These are phyloP conservation scores for Helichrysum umbraculigerum DNA, from an alignment of 129 eudicot genomes.

Conservation along the genomic window DNA sequence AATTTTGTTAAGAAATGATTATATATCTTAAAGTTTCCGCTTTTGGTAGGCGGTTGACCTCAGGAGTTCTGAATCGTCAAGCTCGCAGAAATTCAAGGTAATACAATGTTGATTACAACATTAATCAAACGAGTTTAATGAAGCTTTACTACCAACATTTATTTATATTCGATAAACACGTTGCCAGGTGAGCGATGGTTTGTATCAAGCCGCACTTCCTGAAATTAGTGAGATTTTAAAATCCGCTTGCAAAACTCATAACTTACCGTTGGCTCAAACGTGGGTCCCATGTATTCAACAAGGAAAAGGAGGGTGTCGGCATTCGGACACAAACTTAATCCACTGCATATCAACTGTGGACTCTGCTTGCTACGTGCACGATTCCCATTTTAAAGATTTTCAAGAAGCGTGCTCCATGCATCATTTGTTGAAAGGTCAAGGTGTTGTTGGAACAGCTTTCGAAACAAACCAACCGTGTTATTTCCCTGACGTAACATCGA, in stretches of 20 bases:
- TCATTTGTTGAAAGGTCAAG: conserved; percentile 86
- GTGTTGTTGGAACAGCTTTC: conserved; percentile 77
- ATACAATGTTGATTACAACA: background rate
- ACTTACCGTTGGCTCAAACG: conserved; percentile 86
- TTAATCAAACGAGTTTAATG: background rate
- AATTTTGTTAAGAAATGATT: conserved; percentile 2
- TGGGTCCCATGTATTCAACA: conserved; percentile 88
- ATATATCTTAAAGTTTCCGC: conserved; percentile 15
- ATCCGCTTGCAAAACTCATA: conserved; percentile 64
- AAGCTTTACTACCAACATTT: background rate
- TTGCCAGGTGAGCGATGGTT: conserved; percentile 43
- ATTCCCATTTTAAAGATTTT: conserved; percentile 49
- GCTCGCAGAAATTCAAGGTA: conserved; percentile 51
- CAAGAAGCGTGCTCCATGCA: conserved; percentile 89
- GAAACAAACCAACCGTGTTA: conserved; percentile 76
- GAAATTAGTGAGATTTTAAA: conserved; percentile 70
- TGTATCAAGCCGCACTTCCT: conserved; percentile 68
- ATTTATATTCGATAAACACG: background rate
- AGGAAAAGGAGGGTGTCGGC: conserved; percentile 76
- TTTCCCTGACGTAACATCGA: conserved; percentile 50
- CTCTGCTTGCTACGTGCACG: conserved; percentile 65
- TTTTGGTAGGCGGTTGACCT: conserved; percentile 75
- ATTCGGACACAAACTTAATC: conserved; percentile 59
- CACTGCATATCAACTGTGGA: conserved; percentile 78
- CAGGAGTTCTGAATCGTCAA: conserved; percentile 50